These are phyloP conservation scores for Aureobasidium sp. DNA, from an alignment of 2,329 filamentous ascomycete species.

Conservation along the genomic window DNA sequence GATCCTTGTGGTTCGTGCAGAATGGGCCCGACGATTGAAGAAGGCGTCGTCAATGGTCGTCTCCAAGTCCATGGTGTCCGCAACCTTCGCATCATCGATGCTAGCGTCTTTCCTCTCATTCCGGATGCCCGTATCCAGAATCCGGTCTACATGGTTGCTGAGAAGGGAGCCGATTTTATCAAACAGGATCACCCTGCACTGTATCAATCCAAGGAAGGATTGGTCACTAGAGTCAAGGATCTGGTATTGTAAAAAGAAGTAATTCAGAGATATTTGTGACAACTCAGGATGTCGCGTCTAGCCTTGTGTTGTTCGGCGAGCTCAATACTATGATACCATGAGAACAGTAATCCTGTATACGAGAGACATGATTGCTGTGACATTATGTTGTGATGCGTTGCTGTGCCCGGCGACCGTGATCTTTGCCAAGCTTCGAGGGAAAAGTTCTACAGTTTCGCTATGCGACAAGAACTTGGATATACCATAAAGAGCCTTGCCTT, in stretches of 20 bases:
- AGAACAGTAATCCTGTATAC: no score
- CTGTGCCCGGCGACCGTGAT: no score
- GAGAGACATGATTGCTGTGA: no score
- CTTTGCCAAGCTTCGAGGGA: no score
- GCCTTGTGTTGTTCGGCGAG: no score
- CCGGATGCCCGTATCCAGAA: constrained; percentile 54
- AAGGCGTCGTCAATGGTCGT: constrained; percentile 25
- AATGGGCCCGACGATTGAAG: constrained; percentile 29
- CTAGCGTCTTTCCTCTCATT: constrained; percentile 23
- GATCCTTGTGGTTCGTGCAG: constrained; percentile 24
- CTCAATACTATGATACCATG: no score
- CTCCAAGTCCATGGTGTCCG: constrained; percentile 24
- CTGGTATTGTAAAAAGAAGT: background rate
- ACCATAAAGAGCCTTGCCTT: no score
- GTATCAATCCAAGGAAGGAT: constrained; percentile 7
- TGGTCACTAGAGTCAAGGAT: background rate
- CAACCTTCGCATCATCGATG: constrained; percentile 25
- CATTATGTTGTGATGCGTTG: no score
- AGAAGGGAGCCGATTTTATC: constrained; percentile 48
- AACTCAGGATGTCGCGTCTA: no score
- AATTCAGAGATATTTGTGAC: no score
- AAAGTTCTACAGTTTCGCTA: no score
- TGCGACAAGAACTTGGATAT: no score
- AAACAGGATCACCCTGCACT: constrained; percentile 34
- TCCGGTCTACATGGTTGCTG: constrained; percentile 53